Evolutionary conservation across 768 basidiomycete species (phyloP), one percentile per base, ranked within the genome.

Genomic region (Lyophyllum atratum): DNA sequence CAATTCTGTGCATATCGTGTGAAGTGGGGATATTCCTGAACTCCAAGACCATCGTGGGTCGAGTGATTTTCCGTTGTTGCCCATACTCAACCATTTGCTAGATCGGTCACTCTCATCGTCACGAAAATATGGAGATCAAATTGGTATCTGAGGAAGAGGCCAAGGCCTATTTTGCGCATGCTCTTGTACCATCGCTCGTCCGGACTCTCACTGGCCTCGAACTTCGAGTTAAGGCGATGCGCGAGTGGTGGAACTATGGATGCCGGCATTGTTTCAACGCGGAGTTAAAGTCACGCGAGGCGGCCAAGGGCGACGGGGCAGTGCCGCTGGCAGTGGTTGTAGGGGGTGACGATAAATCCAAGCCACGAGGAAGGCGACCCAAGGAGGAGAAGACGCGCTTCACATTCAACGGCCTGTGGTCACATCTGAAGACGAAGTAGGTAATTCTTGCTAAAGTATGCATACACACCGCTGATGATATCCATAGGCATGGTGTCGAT

Each of bases 41-140:
- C 52, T 73, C 78, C 34, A 62, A 70, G 5, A 76, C 65, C 49
- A 70, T 87, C 29, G 87, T 85, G 62, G 52, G 81, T 64, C 37
- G 24, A 19, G 19, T 62, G 5, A 8, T 24, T 11, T 45, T 44
- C 34, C 19, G 3, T 31, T 6, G 57, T 39, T 21, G 2, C 22
- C 19, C 21, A 24, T 12, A 39, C 50, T 12, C 24, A 24, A 33
- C 58, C 2, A 11, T 37, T 39, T 24, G n/a, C n/a, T 64, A 89
- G 87, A 70, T 80, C 31, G 82, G 83, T 0, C 88, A 90, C 66
- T 79, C 78, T 40, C 83, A 85, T 58, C 80, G 88, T n/a, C 88
- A 90, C 59, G 77, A 83, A 0, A 63, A 70, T 8, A 83, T 83
- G 79, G 45, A 73, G 19, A 61, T 88, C 48, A 61, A 69, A 2